Conservation (phyloP, 176 grass and related monocot genomes). For the Hyparrhenia diplandra region DNA sequence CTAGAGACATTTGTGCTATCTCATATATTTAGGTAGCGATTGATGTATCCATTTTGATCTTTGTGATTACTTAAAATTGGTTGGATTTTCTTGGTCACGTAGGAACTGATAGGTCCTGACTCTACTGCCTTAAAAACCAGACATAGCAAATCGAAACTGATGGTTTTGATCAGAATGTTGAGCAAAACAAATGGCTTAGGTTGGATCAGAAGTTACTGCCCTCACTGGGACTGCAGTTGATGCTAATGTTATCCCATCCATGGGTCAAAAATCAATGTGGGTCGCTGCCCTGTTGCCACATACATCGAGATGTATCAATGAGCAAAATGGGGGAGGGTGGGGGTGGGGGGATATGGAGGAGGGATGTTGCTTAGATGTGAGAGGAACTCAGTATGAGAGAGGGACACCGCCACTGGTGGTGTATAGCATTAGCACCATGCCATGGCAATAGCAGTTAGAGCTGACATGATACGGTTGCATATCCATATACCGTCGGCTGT, state of each 20-base stretch:
- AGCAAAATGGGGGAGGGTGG: neutral
- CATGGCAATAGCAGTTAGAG: neutral
- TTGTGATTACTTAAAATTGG: conserved; percentile 18
- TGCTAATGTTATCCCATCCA: neutral
- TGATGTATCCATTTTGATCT: neutral
- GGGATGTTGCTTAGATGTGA: neutral
- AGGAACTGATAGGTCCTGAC: neutral
- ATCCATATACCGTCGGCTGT: neutral
- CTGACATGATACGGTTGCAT: neutral
- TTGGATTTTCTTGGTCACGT: neutral
- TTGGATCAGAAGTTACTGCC: neutral
- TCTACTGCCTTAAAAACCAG: neutral
- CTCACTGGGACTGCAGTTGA: neutral
- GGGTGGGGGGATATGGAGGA: neutral
- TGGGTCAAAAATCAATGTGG: neutral
- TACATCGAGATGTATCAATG: neutral
- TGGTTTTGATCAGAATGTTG: neutral
- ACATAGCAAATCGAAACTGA: neutral
- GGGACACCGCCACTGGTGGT: neutral
- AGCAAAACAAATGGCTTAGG: neutral
- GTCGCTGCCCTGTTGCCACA: neutral
- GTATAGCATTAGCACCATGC: neutral
- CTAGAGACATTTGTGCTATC: conserved; percentile 85
- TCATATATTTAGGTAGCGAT: conserved; percentile 85
- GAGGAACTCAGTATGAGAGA: neutral